A percentile compares a stretch with the other conserved stretches of the same genome.
These are phyloP conservation scores for Apophysomyces variabilis DNA, from an alignment of 371 early-diverging fungal species.

Conservation along the genomic window DNA sequence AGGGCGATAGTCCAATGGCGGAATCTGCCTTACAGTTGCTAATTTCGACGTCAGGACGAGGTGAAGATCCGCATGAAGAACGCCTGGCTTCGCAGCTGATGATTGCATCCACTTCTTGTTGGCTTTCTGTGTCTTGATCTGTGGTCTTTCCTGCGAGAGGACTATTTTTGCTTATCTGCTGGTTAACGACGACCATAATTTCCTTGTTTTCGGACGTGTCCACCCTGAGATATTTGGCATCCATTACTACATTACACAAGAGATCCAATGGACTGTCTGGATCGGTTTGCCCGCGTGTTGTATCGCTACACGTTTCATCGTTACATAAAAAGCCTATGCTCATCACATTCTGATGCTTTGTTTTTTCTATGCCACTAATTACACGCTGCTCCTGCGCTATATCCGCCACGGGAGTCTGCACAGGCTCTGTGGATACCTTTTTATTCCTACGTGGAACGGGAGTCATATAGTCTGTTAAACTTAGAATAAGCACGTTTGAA, in stretches of 20 bases:
- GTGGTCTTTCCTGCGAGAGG: neutral
- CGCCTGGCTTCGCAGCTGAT: constrained; percentile 1
- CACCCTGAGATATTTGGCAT: constrained; percentile 31
- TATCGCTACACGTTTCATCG: constrained; percentile 18
- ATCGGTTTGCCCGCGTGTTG: constrained; percentile 1
- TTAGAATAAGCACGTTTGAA: too few relatives aligned
- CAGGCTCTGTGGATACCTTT: constrained; percentile 13
- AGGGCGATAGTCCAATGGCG: constrained; percentile 44
- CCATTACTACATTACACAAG: constrained; percentile 44
- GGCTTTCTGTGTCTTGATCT: neutral
- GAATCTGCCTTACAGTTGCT: constrained; percentile 43
- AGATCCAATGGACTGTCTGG: constrained; percentile 38
- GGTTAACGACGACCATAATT: constrained; percentile 28
- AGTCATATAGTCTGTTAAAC: constrained; percentile 6
- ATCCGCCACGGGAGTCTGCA: neutral
- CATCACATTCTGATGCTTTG: constrained; percentile 34
- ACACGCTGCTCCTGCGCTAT: neutral
- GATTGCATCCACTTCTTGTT: neutral
- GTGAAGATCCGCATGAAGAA: constrained; percentile 9
- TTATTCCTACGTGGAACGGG: constrained; percentile 14
- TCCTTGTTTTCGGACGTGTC: constrained; percentile 13
- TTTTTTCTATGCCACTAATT: neutral
- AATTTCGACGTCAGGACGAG: neutral
- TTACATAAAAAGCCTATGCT: constrained; percentile 49
- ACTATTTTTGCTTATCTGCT: constrained; percentile 22